Conservation (phyloP, 257 asterid genomes). For the Marsdenia floribunda region DNA sequence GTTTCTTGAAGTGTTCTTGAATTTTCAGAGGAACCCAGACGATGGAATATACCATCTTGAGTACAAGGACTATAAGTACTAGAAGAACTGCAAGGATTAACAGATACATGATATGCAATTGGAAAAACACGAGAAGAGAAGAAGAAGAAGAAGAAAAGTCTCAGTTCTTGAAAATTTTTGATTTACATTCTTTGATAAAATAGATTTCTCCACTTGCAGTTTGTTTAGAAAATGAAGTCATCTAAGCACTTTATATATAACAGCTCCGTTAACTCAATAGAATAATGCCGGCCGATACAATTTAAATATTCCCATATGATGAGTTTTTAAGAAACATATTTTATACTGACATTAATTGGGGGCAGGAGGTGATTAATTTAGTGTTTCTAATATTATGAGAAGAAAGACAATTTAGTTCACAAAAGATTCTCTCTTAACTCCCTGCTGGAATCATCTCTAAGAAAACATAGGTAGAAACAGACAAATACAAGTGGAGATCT, state of each 20-base stretch:
- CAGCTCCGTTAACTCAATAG: too few species aligned
- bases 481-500: too few species aligned
- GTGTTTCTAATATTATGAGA: too few species aligned
- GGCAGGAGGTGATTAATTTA: too few species aligned
- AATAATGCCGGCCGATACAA: not conserved
- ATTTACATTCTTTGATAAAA: too few species aligned
- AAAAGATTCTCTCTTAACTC: too few species aligned
- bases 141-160: not conserved
- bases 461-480: too few species aligned
- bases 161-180: not conserved
- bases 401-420: too few species aligned
- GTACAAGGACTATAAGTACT: not conserved
- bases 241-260: not conserved
- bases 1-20: constrained; percentile 37
- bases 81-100: not conserved
- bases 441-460: too few species aligned
- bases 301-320: too few species aligned
- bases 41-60: constrained; percentile 13
- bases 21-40: constrained; percentile 38
- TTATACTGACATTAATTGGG: too few species aligned
- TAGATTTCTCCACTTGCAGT: not conserved
- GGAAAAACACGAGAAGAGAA: not conserved
- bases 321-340: too few species aligned
- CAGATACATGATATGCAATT: constrained; percentile 10
- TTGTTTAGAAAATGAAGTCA: not conserved